A percentile compares a stretch with the other conserved stretches of the same genome.
Evolutionary conservation across 169 alveolate genomes (phyloP).

Genomic region (Eimeria maxima): DNA sequence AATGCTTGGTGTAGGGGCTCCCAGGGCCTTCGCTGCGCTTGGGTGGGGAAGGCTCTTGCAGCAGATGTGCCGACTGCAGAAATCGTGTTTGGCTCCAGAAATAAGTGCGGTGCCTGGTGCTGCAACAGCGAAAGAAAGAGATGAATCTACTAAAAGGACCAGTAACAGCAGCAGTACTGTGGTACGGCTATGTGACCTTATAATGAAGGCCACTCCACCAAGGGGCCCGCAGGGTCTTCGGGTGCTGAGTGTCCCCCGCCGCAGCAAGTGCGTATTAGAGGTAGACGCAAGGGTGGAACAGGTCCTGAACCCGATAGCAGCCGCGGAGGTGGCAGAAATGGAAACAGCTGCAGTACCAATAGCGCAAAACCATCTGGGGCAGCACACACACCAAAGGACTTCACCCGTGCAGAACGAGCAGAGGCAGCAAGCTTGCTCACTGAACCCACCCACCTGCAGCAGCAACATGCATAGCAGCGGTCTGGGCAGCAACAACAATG

Average conservation of each 20-base stretch:
- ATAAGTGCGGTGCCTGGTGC: not conserved
- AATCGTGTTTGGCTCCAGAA: not conserved
- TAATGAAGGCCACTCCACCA: slow-evolving; percentile 29
- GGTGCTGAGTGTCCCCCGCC: slow-evolving; percentile 47
- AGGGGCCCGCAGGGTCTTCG: slow-evolving; percentile 64
- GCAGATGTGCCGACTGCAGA: slow-evolving; percentile 34
- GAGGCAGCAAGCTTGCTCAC: not conserved
- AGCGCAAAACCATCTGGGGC: not conserved
- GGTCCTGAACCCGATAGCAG: slow-evolving; percentile 63
- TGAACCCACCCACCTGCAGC: not conserved
- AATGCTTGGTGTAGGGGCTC: slow-evolving; percentile 58
- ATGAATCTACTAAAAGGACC: not conserved
- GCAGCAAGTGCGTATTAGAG: slow-evolving; percentile 61
- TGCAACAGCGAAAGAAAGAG: slow-evolving; percentile 46
- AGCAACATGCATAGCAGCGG: not conserved
- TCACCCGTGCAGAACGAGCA: not conserved
- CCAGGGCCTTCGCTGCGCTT: slow-evolving; percentile 36
- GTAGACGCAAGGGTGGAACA: slow-evolving; percentile 70
- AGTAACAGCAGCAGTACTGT: not conserved
- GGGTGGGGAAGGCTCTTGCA: slow-evolving; percentile 71
- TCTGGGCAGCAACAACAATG: slow-evolving; percentile 1
- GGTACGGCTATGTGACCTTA: slow-evolving; percentile 20
- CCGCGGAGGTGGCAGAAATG: slow-evolving; percentile 39
- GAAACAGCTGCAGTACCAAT: slow-evolving; percentile 25
- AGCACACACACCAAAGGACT: not conserved